phyloP scores from a whole-genome alignment of 495 filamentous ascomycete genomes.

The Neurospora sp. region DNA sequence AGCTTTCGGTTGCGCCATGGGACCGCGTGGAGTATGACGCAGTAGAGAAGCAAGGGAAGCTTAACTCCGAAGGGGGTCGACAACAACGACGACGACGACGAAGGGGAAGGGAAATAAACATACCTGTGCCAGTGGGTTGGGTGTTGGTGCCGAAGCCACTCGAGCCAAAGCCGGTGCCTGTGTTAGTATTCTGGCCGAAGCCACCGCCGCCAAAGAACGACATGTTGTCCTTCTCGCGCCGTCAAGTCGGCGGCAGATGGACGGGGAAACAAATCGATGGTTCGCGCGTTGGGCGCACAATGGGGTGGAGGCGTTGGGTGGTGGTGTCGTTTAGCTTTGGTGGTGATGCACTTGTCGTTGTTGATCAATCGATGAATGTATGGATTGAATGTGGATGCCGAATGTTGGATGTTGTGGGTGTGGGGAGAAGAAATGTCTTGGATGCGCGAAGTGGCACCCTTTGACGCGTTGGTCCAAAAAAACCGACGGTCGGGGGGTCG shows the following conservation, averaged over 20 bases:
- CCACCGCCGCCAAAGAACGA: slow-evolving; percentile 42
- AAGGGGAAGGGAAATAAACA: slow-evolving; percentile 14
- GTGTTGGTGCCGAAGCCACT: slow-evolving; percentile 47
- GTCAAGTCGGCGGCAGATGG: background rate
- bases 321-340: background rate
- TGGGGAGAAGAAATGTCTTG: background rate
- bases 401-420: background rate
- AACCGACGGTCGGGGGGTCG: background rate
- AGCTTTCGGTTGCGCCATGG: background rate
- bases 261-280: background rate
- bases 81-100: background rate
- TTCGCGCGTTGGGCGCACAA: background rate
- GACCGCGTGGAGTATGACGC: background rate
- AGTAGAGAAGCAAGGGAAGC: background rate
- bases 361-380: background rate
- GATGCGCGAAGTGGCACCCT: background rate
- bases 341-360: background rate
- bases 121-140: slow-evolving; percentile 33
- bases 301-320: background rate
- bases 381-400: background rate
- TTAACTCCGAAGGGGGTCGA: background rate
- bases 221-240: slow-evolving; percentile 25
- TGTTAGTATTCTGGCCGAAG: slow-evolving; percentile 51
- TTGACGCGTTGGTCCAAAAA: background rate
- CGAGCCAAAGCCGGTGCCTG: slow-evolving; percentile 42